Conservation (phyloP, 495 filamentous ascomycete species). For the Neurospora sp. region DNA sequence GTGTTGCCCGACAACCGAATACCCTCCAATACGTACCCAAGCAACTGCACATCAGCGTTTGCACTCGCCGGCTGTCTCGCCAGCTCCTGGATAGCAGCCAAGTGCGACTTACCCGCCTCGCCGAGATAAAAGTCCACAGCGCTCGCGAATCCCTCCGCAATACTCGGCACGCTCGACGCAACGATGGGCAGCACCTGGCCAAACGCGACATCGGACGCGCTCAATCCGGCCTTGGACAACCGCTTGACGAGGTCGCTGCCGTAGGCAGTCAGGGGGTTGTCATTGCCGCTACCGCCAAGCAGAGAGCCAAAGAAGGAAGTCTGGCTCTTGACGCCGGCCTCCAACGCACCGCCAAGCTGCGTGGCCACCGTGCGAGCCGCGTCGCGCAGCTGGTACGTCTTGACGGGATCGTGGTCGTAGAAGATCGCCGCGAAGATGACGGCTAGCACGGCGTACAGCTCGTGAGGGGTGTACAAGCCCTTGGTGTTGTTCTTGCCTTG, state of each 20-base stretch:
- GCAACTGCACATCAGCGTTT: conserved; percentile 29
- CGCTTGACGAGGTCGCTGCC: conserved; percentile 61
- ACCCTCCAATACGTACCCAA: conserved; percentile 45
- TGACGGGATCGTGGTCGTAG: conserved; percentile 37
- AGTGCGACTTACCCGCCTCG: conserved; percentile 39
- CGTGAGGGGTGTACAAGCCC: conserved; percentile 68
- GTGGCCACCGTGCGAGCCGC: conserved; percentile 51
- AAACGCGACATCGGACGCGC: conserved; percentile 62
- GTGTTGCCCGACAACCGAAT: conserved; percentile 37
- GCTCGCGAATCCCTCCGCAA: conserved; percentile 64
- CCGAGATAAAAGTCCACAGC: conserved; percentile 71
- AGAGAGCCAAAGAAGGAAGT: conserved; percentile 47
- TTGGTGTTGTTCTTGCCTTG: conserved; percentile 57
- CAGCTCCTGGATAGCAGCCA: conserved; percentile 48
- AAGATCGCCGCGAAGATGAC: conserved; percentile 50
- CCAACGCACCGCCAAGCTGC: conserved; percentile 34
- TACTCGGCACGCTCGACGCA: conserved; percentile 49
- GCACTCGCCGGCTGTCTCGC: conserved; percentile 25
- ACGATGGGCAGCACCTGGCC: conserved; percentile 49
- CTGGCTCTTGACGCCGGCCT: conserved; percentile 50
- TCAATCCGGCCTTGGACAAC: conserved; percentile 55
- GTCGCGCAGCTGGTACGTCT: conserved; percentile 47
- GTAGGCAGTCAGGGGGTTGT: conserved; percentile 50
- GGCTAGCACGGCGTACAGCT: conserved; percentile 67
- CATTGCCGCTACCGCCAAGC: conserved; percentile 31